phyloP scores from a whole-genome alignment of 371 early-diverging fungal species.

The Smittium culicis region DNA sequence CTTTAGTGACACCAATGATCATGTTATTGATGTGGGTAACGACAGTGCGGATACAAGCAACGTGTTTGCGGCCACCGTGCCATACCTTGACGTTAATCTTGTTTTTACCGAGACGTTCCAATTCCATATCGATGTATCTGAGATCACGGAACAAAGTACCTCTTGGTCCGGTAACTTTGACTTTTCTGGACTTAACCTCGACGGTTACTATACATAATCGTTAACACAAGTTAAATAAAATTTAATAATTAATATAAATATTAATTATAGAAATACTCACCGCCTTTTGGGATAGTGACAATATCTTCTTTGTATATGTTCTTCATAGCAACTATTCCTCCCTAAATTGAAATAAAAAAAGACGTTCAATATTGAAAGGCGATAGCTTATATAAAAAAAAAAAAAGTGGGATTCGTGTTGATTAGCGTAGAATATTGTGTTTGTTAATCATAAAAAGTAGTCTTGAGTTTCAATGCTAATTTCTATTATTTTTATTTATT shows the following conservation, averaged over 20 bases:
- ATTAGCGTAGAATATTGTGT: too few relatives aligned
- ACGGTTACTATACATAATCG: constrained; percentile 39
- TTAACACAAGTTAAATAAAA: neutral
- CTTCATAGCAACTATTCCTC: constrained; percentile 40
- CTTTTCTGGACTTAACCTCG: constrained; percentile 56
- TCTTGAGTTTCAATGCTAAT: too few relatives aligned
- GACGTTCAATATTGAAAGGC: too few relatives aligned
- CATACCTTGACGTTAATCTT: constrained; percentile 80
- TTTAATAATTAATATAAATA: neutral
- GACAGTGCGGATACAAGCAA: constrained; percentile 95
- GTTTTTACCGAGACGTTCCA: constrained; percentile 54
- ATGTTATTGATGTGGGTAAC: constrained; percentile 94
- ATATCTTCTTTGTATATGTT: constrained; percentile 74
- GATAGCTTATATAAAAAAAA: too few relatives aligned
- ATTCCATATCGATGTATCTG: constrained; percentile 88
- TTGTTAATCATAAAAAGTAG: too few relatives aligned
- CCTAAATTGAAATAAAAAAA: neutral
- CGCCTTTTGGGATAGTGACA: constrained; percentile 57
- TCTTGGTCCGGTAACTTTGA: constrained; percentile 74
- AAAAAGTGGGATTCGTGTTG: too few relatives aligned
- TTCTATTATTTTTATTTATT: too few relatives aligned
- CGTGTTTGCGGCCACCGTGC: constrained; percentile 96
- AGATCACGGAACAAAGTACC: constrained; percentile 84
- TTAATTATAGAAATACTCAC: constrained; percentile 16
- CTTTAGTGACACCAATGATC: constrained; percentile 98